Evolutionary conservation across 257 asterid species (phyloP).

Genomic region (Gentiana straminea): DNA sequence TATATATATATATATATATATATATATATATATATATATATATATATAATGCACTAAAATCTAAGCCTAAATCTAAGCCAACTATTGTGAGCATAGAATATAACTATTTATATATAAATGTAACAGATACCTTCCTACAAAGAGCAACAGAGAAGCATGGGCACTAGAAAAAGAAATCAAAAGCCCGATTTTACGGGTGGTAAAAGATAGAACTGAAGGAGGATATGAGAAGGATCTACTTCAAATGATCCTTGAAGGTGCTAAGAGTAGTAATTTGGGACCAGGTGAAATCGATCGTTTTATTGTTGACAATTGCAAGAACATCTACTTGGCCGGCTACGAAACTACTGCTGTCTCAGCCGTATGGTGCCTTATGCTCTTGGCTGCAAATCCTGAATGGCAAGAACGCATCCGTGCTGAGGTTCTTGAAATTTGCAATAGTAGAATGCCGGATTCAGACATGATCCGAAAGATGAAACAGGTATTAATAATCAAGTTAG

Average conservation of each 20-base stretch:
- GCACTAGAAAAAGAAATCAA: slow-evolving; percentile 26
- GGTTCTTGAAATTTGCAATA: slow-evolving; percentile 19
- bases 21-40: too few relatives aligned
- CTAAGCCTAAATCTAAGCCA: too few relatives aligned
- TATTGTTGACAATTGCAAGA: slow-evolving; percentile 38
- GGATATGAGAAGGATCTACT: slow-evolving; percentile 30
- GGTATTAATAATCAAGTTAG: slow-evolving; percentile 7
- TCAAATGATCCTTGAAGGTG: slow-evolving; percentile 32
- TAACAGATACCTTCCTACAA: slow-evolving; percentile 14
- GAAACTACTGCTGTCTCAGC: slow-evolving; percentile 42
- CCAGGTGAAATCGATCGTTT: slow-evolving; percentile 17
- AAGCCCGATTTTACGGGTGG: slow-evolving; percentile 19
- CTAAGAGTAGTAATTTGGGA: slow-evolving; percentile 15
- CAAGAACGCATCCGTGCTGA: slow-evolving; percentile 23
- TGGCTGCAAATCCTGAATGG: slow-evolving; percentile 34
- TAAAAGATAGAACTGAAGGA: slow-evolving; percentile 23
- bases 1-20: too few relatives aligned
- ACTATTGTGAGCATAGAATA: too few relatives aligned
- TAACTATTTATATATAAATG: too few relatives aligned
- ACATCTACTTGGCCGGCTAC: slow-evolving; percentile 34
- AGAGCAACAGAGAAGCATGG: slow-evolving; percentile 30
- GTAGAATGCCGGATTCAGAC: slow-evolving; percentile 25
- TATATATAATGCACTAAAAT: too few relatives aligned
- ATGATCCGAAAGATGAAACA: slow-evolving; percentile 27
- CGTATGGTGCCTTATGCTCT: slow-evolving; percentile 36